These are phyloP conservation scores for Alternaria brassicicola DNA, from an alignment of 2,329 filamentous ascomycete species.

Conservation along the genomic window DNA sequence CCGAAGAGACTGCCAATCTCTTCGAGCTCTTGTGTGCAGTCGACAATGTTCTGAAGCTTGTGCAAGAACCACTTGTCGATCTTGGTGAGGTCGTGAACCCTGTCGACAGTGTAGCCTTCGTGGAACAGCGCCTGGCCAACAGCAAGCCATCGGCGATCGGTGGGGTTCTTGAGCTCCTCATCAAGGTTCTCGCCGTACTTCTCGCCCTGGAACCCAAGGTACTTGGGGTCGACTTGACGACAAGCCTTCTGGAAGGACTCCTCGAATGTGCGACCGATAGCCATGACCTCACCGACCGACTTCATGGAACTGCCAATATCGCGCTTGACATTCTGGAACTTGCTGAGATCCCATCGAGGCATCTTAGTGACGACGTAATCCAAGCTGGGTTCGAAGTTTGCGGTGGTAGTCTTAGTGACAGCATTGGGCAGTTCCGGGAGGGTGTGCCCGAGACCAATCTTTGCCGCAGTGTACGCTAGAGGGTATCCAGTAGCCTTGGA, in stretches of 20 bases:
- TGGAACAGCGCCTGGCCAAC: conserved; percentile 98
- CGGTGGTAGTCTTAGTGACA: conserved; percentile 97
- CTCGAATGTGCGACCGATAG: conserved; percentile 96
- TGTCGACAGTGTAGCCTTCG: conserved; percentile 92
- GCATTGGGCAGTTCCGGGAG: conserved; percentile 96
- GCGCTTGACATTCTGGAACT: conserved; percentile 98
- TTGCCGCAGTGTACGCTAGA: conserved; percentile 94
- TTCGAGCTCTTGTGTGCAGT: conserved; percentile 86
- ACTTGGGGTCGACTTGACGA: conserved; percentile 91
- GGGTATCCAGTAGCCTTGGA: conserved; percentile 99
- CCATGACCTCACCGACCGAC: conserved; percentile 99
- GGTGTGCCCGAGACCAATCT: conserved; percentile 95
- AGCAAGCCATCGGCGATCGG: conserved; percentile 94
- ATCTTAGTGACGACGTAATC: conserved; percentile 99
- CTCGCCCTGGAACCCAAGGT: conserved; percentile 91
- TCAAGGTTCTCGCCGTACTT: conserved; percentile 88
- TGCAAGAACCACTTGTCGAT: conserved; percentile 99
- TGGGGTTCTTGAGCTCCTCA: conserved; percentile 86
- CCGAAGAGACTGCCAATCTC: conserved; percentile 80
- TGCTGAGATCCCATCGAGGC: conserved; percentile 95
- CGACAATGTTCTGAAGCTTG: conserved; percentile 97
- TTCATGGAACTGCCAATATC: conserved; percentile 99
- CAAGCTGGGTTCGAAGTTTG: conserved; percentile 96
- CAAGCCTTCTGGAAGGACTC: conserved; percentile 99
- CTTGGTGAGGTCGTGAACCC: conserved; percentile 91